phyloP scores from a whole-genome alignment of 345 rosid genomes.

The Tarenaya hassleriana region DNA sequence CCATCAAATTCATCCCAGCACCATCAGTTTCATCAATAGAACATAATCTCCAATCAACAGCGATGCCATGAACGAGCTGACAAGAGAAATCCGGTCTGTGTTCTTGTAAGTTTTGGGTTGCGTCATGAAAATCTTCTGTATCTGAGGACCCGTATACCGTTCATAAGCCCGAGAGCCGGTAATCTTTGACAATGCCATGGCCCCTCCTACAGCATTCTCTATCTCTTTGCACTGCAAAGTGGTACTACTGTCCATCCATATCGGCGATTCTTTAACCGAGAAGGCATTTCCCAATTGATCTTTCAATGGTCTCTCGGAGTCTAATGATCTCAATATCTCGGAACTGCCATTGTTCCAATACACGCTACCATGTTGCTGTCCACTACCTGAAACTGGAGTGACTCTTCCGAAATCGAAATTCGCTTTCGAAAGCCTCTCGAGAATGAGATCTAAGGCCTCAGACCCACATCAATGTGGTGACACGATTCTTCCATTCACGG shows the following conservation, averaged over 20 bases:
- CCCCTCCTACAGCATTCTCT: conserved; percentile 85
- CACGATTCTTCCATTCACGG: conserved; percentile 62
- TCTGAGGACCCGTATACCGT: conserved; percentile 87
- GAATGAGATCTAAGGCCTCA: conserved; percentile 75
- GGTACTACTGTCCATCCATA: conserved; percentile 90
- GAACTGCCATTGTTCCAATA: conserved; percentile 78
- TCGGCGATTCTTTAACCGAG: conserved; percentile 66
- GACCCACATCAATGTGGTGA: conserved; percentile 98
- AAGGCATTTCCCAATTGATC: conserved; percentile 58
- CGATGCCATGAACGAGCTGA: conserved; percentile 94
- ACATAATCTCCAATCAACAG: conserved; percentile 64
- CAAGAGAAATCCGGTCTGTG: conserved; percentile 85
- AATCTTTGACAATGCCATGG: conserved; percentile 57
- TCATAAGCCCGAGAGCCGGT: conserved; percentile 83
- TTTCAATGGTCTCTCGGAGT: conserved; percentile 41
- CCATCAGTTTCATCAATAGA: conserved; percentile 82
- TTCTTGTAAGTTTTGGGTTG: conserved; percentile 42
- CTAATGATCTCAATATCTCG: conserved; percentile 41
- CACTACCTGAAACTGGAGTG: conserved; percentile 82
- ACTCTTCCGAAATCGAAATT: conserved; percentile 61
- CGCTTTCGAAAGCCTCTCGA: conserved; percentile 45
- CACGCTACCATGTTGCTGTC: conserved; percentile 98
- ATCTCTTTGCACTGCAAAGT: conserved; percentile 75
- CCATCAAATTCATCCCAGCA: conserved; percentile 98
- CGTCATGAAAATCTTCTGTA: conserved; percentile 49